Base-by-base conservation (phyloP, 2,329 filamentous ascomycete genomes). In the Plectosphaerella sp. region DNA sequence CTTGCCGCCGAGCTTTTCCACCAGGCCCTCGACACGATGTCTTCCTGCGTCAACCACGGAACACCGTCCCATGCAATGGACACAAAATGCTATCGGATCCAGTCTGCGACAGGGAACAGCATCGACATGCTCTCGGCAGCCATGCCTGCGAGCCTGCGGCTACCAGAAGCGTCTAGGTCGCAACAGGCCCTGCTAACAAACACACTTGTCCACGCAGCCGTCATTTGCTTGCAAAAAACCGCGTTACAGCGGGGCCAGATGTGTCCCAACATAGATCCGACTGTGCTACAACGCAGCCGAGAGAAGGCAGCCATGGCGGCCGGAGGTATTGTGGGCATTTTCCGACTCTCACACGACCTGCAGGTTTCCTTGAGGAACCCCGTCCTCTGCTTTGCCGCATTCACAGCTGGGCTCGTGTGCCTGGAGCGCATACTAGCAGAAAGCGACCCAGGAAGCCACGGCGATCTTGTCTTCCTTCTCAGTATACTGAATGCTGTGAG, bases 141-240 rank as follows among this genome's bases (percentile, higher is more conserved):
- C 1, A 68, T 88, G 14, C 84, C 85, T 0, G 76, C 77, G 46
- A 70, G 77, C 54, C 69, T 88, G 39, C 76, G 83, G 48, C 67
- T 88, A 39, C 83, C 84, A 2, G 66, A 68, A 20, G 81, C 80
- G 1, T 68, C 85, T 41, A 69, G 72, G 46, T 76, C 86, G 60
- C 72, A 82, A 1, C 87, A 87, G 53, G 76, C 82, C 22, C 75
- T 88, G 2, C 87, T 88, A 62, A 70, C 82, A 58, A 87, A 88
- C 59, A 84, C 88, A 78, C 80, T 78, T 59, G 79, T 88, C n/a
- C 84, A 88, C 58, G 85, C 84, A 3, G 84, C 83, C 12, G 81
- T 80, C 1, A 88, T 89, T 45, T 87, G 84, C 63, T 69, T 88
- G 7, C 85, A 88, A 60, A 84, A 88, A 66, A 83, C 84, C 25